Evolutionary conservation across 202 grass and related monocot genomes (phyloP), one percentile per base, ranked within the genome.

Genomic region (Tripidium arundinaceum): DNA sequence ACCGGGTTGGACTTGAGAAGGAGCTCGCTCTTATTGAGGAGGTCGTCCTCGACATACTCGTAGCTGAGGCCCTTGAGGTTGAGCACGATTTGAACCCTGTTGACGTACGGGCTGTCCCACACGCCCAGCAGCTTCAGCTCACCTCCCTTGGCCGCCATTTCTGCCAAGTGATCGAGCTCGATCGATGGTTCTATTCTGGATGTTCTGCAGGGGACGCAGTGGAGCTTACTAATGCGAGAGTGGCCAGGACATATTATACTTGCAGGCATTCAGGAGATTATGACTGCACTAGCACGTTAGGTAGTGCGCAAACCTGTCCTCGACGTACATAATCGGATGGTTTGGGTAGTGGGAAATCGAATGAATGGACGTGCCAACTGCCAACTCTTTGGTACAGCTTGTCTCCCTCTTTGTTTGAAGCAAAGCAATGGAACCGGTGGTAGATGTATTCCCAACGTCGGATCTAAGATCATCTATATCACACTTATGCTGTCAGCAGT

Each of bases 41-140:
- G 88, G 39, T 91, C 70, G 12, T 86, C 71, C 76, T 91, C 83
- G 8, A 91, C 27, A 47, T 86, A 89, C 54, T 94, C 86, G 72
- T 86, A 94, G 68, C 16, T 31, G 34, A 91, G 2, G 18, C 86
- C 91, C 76, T 91, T 94, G 25, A 88, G 72, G 65, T 84, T 71
- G 33, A 94, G 77, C 65, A 29, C 76, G 19, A 94, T 87, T 33
- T 74, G 70, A 4, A 89, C 92, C 39, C 89, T 76, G 60, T 67
- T 87, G 19, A 91, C 89, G 67, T 39, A 93, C 3, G 83, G 80
- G 60, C 91, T 94, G 19, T 50, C 71, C 88, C 88, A 88, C 28
- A 68, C 34, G 7, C 89, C 92, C 11, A 94, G 25, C 68, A 94
- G 7, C 64, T 80, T 94, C 46, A 94, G 58, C 24, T 87, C 62